Conservation (phyloP, 2,329 filamentous ascomycete species). For the Diaporthe velutina region DNA sequence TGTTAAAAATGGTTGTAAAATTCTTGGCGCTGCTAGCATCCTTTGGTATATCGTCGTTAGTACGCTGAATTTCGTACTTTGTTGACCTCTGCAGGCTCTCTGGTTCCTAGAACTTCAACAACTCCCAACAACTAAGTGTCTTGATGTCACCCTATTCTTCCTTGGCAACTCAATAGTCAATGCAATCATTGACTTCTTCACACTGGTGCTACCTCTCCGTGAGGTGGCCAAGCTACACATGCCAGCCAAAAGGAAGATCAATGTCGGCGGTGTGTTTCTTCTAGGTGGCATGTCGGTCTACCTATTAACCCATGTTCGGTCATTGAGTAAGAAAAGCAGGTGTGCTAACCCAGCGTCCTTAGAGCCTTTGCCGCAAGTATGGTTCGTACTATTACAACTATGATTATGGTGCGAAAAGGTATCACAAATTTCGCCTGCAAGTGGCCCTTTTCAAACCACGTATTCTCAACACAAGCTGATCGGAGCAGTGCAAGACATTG, state of each 20-base stretch:
- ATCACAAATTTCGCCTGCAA: background rate
- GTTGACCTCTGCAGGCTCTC: background rate
- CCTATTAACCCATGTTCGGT: background rate
- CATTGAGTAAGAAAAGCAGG: background rate
- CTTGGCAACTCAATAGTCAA: background rate
- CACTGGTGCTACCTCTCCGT: background rate
- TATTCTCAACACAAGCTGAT: conserved; percentile 5
- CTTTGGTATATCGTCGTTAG: background rate
- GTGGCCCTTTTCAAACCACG: background rate
- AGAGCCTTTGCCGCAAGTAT: background rate
- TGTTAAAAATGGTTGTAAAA: background rate
- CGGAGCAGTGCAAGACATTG: background rate
- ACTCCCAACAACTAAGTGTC: background rate
- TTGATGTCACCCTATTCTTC: background rate
- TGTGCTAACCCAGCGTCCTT: background rate
- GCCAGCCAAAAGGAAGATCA: background rate
- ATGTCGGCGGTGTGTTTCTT: background rate
- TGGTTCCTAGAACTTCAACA: background rate
- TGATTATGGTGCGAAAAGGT: background rate
- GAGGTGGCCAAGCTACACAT: background rate
- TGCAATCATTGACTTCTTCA: background rate
- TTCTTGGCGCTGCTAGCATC: background rate
- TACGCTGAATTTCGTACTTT: background rate
- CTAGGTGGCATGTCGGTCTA: background rate
- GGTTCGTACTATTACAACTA: background rate